phyloP scores from a whole-genome alignment of 805 yeast species.

The Tetrapisispora taiwanensis region DNA sequence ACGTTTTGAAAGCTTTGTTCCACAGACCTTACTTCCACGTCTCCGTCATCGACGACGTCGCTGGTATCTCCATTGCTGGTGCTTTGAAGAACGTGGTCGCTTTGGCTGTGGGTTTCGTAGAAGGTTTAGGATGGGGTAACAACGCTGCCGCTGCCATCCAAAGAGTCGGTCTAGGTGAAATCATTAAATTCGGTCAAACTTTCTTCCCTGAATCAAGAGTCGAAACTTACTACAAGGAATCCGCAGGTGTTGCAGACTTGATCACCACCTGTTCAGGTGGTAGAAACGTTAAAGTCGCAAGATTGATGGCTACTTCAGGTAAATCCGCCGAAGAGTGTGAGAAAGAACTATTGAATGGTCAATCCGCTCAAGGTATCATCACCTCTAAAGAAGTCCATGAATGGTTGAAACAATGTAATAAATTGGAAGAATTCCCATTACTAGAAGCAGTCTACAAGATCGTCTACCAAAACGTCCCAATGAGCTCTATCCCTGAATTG shows the following conservation, averaged over 20 bases:
- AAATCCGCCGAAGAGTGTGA: constrained; percentile 76
- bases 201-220: constrained; percentile 70
- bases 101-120: constrained; percentile 92
- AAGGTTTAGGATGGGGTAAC: constrained; percentile 98
- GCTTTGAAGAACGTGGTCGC: constrained; percentile 96
- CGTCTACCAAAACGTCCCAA: constrained; percentile 62
- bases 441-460: constrained; percentile 65
- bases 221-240: constrained; percentile 81
- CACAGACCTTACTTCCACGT: constrained; percentile 99
- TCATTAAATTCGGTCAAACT: constrained; percentile 70
- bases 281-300: constrained; percentile 87
- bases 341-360: constrained; percentile 81
- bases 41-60: constrained; percentile 81
- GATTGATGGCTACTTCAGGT: constrained; percentile 70
- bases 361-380: constrained; percentile 90
- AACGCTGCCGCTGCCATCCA: constrained; percentile 96
- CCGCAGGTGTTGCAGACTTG: constrained; percentile 96
- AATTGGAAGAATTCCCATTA: constrained; percentile 61
- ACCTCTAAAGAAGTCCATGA: constrained; percentile 89
- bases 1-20: constrained; percentile 69
- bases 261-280: constrained; percentile 98
- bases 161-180: constrained; percentile 90
- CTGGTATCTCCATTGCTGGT: constrained; percentile 94
- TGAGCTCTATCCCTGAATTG: constrained; percentile 64
- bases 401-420: constrained; percentile 43